phyloP scores from a whole-genome alignment of 306 rosid species.

The Dryas drummondii region DNA sequence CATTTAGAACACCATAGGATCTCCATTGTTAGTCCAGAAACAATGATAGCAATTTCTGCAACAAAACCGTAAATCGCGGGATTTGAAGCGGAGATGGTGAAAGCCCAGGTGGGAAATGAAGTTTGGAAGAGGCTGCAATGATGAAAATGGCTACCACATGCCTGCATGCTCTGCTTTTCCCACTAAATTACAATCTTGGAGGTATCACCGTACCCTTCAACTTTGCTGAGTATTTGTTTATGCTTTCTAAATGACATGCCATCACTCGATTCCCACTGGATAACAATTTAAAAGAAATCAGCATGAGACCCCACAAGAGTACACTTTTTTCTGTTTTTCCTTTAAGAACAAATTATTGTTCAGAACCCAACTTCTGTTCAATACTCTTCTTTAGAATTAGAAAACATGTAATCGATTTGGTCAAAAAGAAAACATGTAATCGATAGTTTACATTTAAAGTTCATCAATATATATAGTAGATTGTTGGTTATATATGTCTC shows the following conservation, averaged over 20 bases:
- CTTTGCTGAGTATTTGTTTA: neutral
- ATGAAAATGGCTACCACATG: constrained; percentile 13
- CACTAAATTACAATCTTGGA: neutral
- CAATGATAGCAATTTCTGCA: neutral
- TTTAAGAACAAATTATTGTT: neutral
- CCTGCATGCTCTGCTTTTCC: neutral
- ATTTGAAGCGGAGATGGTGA: neutral
- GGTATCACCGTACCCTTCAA: neutral
- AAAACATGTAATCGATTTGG: too few species aligned
- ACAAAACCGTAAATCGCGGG: constrained; percentile 12
- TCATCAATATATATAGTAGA: too few species aligned
- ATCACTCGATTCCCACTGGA: neutral
- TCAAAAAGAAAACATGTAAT: too few species aligned
- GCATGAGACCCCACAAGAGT: neutral
- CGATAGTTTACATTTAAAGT: too few species aligned
- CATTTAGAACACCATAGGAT: neutral
- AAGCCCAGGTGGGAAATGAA: neutral
- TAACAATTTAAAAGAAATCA: neutral
- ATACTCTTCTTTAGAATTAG: too few species aligned
- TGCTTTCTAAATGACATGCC: neutral
- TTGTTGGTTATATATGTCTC: too few species aligned
- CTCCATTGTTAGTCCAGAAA: neutral
- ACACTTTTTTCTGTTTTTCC: neutral
- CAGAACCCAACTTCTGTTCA: too few species aligned
- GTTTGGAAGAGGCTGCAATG: constrained; percentile 5